Conservation (phyloP, 129 eudicot genomes). For the Artemisia tridentata region DNA sequence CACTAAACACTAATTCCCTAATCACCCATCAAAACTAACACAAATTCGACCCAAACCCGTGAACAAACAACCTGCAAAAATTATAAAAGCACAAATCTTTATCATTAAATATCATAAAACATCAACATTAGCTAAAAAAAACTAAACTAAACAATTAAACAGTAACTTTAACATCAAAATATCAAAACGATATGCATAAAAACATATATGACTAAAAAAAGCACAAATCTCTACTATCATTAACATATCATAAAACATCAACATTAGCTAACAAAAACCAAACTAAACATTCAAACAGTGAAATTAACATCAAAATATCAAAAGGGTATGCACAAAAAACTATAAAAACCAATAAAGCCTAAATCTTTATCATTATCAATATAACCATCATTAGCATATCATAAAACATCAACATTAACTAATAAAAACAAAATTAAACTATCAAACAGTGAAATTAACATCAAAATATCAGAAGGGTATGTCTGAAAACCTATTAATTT, state of each 20-base stretch:
- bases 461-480: slow-evolving; percentile 4
- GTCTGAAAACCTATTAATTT: not conserved
- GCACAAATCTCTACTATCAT: too few species aligned
- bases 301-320: not conserved
- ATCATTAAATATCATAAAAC: too few species aligned
- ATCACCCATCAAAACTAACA: slow-evolving; percentile 21
- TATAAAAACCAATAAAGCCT: not conserved
- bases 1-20: too few species aligned
- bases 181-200: too few species aligned
- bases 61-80: not conserved
- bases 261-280: too few species aligned
- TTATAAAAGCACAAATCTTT: not conserved
- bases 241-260: too few species aligned
- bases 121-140: too few species aligned
- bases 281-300: not conserved
- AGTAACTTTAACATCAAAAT: too few species aligned
- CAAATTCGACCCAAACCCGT: not conserved
- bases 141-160: too few species aligned
- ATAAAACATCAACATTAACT: not conserved
- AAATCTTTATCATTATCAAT: not conserved
- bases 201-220: too few species aligned
- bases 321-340: not conserved
- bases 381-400: not conserved
- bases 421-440: not conserved
- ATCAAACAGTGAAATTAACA: not conserved